Evolutionary conservation across 2,329 filamentous ascomycete genomes (phyloP).

Genomic region (Escovopsis weberi): DNA sequence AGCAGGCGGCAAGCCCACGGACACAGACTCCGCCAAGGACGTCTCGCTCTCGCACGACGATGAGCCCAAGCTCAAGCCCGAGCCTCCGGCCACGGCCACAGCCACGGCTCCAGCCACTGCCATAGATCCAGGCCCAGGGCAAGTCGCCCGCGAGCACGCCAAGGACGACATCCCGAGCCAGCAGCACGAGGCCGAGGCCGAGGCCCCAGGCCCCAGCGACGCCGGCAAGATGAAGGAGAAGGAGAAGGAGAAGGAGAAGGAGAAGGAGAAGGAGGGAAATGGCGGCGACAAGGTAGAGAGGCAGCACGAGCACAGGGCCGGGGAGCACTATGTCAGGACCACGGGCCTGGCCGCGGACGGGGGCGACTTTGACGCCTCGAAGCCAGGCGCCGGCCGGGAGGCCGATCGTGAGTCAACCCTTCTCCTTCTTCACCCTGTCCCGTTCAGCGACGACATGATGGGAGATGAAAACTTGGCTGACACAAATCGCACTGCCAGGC

Average conservation of each 20-base stretch:
- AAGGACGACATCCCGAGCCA: no score
- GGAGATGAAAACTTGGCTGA: not conserved
- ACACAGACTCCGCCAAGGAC: no score
- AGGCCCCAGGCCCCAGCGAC: no score
- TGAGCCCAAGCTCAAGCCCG: no score
- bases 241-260: slow-evolving; percentile 7
- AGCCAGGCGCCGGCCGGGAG: slow-evolving; percentile 49
- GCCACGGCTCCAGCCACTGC: no score
- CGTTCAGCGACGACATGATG: not conserved
- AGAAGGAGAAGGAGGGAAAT: slow-evolving; percentile 9
- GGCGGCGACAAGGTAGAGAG: slow-evolving; percentile 6
- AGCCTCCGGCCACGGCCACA: no score
- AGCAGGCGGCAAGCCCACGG: no score
- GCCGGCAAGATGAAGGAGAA: not conserved
- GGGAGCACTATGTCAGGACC: slow-evolving; percentile 42
- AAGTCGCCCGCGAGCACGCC: no score
- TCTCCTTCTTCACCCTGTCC: no score
- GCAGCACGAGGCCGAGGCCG: no score
- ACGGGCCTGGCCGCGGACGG: slow-evolving; percentile 48
- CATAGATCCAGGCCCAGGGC: no score
- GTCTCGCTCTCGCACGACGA: no score
- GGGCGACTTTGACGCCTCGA: slow-evolving; percentile 50
- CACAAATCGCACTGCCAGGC: slow-evolving; percentile 8
- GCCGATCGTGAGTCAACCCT: slow-evolving; percentile 41
- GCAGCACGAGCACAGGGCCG: slow-evolving; percentile 24